Conservation (phyloP, 306 rosid species). For the Cucurbita argyrosperma region DNA sequence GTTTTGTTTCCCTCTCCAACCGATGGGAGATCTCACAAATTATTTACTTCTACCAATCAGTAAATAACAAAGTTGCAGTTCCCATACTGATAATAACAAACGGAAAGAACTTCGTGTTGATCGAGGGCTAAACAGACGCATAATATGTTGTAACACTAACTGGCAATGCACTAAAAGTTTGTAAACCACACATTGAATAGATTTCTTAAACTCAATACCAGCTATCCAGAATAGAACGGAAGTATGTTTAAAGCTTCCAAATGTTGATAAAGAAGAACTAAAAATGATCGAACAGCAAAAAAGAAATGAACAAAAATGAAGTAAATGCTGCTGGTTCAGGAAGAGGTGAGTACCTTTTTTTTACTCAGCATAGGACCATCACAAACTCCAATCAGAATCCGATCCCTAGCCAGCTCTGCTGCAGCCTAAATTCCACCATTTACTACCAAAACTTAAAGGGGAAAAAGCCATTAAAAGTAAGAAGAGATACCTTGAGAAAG, state of each 20-base stretch:
- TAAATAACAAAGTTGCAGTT: background rate
- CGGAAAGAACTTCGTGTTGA: background rate
- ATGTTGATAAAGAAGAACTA: background rate
- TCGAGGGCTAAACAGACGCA: background rate
- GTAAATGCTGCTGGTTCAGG: background rate
- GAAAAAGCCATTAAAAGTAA: background rate
- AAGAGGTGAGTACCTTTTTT: conserved; percentile 33
- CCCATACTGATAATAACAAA: background rate
- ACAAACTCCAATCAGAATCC: conserved; percentile 70
- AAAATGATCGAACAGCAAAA: background rate
- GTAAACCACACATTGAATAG: background rate
- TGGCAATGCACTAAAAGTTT: background rate
- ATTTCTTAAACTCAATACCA: background rate
- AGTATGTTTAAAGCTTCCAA: background rate
- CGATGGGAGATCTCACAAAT: too few species aligned
- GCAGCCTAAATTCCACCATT: conserved; percentile 35
- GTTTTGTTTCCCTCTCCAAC: too few species aligned
- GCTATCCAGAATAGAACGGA: background rate
- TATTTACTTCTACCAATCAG: background rate
- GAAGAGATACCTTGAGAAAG: conserved; percentile 54
- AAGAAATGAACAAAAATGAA: background rate
- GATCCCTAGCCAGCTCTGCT: conserved; percentile 46
- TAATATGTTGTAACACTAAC: background rate
- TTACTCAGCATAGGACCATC: conserved; percentile 80
- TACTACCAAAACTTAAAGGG: background rate